Base-by-base conservation (phyloP, 345 rosid genomes). In the Nasturtium officinale region DNA sequence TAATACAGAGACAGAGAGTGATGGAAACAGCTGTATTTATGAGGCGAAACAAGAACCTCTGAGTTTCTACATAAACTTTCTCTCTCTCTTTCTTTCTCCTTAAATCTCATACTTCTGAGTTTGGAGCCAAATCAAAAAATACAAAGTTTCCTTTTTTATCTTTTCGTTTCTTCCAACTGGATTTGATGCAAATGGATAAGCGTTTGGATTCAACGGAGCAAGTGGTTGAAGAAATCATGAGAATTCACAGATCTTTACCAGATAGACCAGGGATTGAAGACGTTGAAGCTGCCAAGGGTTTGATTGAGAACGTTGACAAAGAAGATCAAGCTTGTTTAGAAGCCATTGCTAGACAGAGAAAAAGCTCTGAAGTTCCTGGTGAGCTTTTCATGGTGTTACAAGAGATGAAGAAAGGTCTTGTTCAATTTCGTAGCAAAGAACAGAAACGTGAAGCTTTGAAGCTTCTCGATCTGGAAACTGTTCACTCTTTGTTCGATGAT, bases 141-240 rank as follows among this genome's bases (percentile, higher is more conserved):
- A 53, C 42, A 9, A 38, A 2, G 30, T 13, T 42, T 42, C 46
- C 1, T 52, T 30, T 32, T n/a, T 56, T 29, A 25, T 23, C 52
- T 38, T 56, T 3, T 45, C n/a, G 46, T 1, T 23, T 51, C 50
- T 61, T 61, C 23, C 37, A 32, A 51, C 64, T 77, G 76, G 71
- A 70, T 77, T 64, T 64, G 65, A n/a, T 63, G 38, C 72, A 76
- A 71, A 80, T 88, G 87, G 94, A 85, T 56, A 30, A 56, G 78
- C 57, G 47, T 47, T 73, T 84, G 77, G 83, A 80, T 60, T 81
- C 96, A 6, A 81, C 82, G 1, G 90, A 95, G 51, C 84, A 79
- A 64, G 94, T 80, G 20, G 96, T 95, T 75, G 96, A 83, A 76
- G 99, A 89, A 85, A 90, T 95, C 79, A 95, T 86, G 98, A 85